These are phyloP conservation scores for Arctostaphylos glauca DNA, from an alignment of 148 eudicot species.

Conservation along the genomic window DNA sequence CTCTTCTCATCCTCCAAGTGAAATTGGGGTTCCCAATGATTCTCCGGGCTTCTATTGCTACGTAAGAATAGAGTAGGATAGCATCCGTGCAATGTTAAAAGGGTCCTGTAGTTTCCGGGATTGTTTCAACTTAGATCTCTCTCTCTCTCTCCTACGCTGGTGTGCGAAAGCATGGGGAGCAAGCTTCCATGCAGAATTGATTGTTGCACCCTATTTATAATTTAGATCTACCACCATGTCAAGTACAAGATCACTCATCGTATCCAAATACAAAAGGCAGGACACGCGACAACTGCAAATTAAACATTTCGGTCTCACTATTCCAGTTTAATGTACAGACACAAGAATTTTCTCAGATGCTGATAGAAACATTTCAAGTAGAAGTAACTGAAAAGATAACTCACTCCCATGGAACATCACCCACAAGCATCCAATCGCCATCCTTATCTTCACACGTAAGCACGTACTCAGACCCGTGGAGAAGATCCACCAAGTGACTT, in stretches of 20 bases:
- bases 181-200: neutral
- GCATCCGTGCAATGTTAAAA: too few species aligned
- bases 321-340: too few species aligned
- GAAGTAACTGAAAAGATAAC: constrained; percentile 13
- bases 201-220: neutral
- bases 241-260: neutral
- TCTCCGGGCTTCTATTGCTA: too few species aligned
- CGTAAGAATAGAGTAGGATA: too few species aligned
- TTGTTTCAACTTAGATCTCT: too few species aligned
- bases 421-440: constrained; percentile 55
- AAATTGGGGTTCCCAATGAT: too few species aligned
- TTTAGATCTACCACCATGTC: neutral
- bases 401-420: constrained; percentile 57
- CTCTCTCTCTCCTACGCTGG: too few species aligned
- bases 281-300: neutral
- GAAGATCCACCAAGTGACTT: constrained; percentile 37
- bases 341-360: too few species aligned
- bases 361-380: neutral
- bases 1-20: too few species aligned
- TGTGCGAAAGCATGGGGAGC: too few species aligned
- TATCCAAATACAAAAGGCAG: neutral
- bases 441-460: constrained; percentile 53
- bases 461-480: constrained; percentile 44
- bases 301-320: too few species aligned
- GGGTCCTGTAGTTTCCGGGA: too few species aligned